Conservation (phyloP, 1,139 yeast genomes). For the Sugiyamaella japonica region DNA sequence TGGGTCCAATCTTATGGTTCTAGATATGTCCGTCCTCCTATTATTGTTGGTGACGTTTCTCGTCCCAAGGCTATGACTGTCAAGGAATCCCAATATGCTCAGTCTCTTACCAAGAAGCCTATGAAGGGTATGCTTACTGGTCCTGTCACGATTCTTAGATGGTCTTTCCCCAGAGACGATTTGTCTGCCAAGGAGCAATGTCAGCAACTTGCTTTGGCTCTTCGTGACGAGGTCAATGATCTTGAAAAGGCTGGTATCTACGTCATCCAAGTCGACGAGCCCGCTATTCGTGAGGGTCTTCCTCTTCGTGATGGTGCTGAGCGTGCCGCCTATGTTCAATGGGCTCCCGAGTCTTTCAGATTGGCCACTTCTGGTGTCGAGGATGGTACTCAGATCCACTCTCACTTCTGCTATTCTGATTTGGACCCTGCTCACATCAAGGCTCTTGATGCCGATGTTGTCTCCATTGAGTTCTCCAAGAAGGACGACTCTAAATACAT, state of each 20-base stretch:
- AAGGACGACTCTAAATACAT: constrained; percentile 98
- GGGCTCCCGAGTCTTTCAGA: constrained; percentile 99
- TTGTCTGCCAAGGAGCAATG: constrained; percentile 93
- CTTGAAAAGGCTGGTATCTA: constrained; percentile 98
- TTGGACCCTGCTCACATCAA: constrained; percentile 99
- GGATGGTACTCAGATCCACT: constrained; percentile 96
- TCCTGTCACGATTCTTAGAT: constrained; percentile 98
- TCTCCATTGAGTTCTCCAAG: constrained; percentile 98
- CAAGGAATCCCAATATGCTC: constrained; percentile 98
- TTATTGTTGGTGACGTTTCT: constrained; percentile 97
- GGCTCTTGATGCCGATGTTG: constrained; percentile 99
- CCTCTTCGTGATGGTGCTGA: constrained; percentile 98
- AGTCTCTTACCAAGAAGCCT: constrained; percentile 91
- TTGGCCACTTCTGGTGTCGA: constrained; percentile 98
- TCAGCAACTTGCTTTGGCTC: constrained; percentile 94
- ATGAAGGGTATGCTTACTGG: constrained; percentile 99
- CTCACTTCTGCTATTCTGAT: constrained; percentile 99
- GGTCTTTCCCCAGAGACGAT: constrained; percentile 99
- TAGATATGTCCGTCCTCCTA: constrained; percentile 99
- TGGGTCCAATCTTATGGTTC: constrained; percentile 99
- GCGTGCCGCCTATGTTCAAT: constrained; percentile 92
- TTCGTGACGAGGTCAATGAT: constrained; percentile 97
- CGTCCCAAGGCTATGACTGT: constrained; percentile 99
- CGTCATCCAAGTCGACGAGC: constrained; percentile 99
- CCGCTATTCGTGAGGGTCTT: constrained; percentile 99